Evolutionary conservation across 73 alveolate genomes (phyloP).

Genomic region (Paraurostyla sp.): DNA sequence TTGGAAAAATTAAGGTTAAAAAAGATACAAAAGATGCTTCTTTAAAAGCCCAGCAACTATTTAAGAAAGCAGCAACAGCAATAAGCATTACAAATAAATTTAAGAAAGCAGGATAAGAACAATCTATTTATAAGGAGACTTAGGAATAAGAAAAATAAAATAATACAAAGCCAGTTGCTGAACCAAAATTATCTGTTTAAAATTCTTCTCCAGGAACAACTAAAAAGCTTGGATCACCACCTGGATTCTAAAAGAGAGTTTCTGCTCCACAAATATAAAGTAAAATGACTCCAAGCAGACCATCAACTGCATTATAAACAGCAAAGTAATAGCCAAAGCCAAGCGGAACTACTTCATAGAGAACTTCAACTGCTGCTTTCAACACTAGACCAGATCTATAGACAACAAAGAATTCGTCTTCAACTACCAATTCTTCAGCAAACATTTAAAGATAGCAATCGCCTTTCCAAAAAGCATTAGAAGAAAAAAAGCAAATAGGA

Average conservation of each 20-base stretch:
- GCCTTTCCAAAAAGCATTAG: neutral
- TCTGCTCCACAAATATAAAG: no score
- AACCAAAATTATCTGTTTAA: neutral
- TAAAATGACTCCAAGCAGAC: conserved; percentile 10
- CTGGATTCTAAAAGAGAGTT: no score
- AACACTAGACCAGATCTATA: neutral
- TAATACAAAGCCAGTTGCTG: neutral
- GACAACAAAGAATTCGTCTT: neutral
- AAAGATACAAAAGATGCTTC: conserved; percentile 47
- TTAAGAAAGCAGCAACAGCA: conserved; percentile 56
- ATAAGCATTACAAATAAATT: neutral
- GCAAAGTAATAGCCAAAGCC: no score
- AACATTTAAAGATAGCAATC: neutral
- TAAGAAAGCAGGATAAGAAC: neutral
- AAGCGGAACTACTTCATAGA: no score
- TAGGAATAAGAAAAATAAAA: neutral
- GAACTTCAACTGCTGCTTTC: conserved; percentile 37
- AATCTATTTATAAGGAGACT: neutral
- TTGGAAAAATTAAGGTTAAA: conserved; percentile 50
- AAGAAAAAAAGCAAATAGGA: neutral
- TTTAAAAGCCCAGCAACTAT: conserved; percentile 28
- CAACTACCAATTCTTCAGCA: neutral
- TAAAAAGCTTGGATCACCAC: no score
- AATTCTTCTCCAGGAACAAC: no score
- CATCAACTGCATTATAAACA: neutral